Percentiles rank a stretch among this genome's conserved stretches.
These are phyloP conservation scores for Schwanniomyces pseudopolymorphus DNA, from an alignment of 805 yeast genomes.

Conservation along the genomic window DNA sequence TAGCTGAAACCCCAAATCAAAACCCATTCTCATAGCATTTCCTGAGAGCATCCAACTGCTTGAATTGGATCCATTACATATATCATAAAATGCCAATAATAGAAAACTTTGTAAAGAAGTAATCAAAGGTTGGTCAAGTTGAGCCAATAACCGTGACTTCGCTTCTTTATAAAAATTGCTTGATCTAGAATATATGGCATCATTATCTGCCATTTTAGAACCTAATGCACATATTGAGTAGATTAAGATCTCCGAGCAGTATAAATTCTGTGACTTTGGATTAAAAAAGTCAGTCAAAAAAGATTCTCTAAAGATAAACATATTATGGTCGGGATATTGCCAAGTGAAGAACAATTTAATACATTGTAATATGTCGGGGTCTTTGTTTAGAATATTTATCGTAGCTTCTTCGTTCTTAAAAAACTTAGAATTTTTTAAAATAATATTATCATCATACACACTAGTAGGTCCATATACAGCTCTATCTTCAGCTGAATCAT, in stretches of 20 bases:
- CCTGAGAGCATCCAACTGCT: conserved; percentile 67
- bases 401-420: conserved; percentile 13
- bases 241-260: conserved; percentile 55
- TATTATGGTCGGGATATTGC: conserved; percentile 64
- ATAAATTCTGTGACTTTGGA: conserved; percentile 49
- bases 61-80: conserved; percentile 57
- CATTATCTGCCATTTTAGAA: conserved; percentile 47
- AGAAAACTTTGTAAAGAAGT: conserved; percentile 59
- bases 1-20: conserved; percentile 62
- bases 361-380: conserved; percentile 35
- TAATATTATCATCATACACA: conserved; percentile 37
- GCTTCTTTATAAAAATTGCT: conserved; percentile 48
- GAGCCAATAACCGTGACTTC: conserved; percentile 38
- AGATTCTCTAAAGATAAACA: conserved; percentile 64
- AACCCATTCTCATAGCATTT: conserved; percentile 62
- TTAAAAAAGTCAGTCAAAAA: conserved; percentile 60
- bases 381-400: conserved; percentile 30
- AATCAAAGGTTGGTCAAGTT: conserved; percentile 47
- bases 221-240: conserved; percentile 62
- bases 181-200: conserved; percentile 40
- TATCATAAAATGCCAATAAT: conserved; percentile 60
- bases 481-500: conserved; percentile 23
- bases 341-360: conserved; percentile 54
- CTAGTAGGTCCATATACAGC: conserved; percentile 48
- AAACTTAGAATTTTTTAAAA: conserved; percentile 14